These are phyloP conservation scores for Iris macrosiphon DNA, from an alignment of 106 monocot genomes.

Conservation along the genomic window DNA sequence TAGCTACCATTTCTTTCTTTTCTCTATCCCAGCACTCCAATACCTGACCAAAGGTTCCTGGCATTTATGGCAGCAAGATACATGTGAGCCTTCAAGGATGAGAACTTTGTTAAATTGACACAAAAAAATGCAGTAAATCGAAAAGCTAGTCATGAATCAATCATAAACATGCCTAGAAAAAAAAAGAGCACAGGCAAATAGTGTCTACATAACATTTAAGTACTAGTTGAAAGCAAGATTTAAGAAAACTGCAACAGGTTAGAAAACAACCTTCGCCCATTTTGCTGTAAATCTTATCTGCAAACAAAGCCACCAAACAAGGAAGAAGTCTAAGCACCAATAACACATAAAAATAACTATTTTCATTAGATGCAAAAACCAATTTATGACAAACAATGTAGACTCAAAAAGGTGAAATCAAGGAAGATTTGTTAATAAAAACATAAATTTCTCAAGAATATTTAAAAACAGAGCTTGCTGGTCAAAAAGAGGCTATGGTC, in stretches of 20 bases:
- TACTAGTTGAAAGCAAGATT: background rate
- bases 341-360: background rate
- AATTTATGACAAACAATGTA: too few relatives aligned
- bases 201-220: background rate
- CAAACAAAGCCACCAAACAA: slow-evolving; percentile 2
- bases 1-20: slow-evolving; percentile 67
- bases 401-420: background rate
- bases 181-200: background rate
- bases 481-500: background rate
- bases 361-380: too few relatives aligned
- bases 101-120: background rate
- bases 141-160: background rate
- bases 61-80: background rate
- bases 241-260: background rate
- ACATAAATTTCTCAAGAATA: too few relatives aligned
- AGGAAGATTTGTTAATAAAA: too few relatives aligned
- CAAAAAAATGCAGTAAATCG: background rate
- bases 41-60: slow-evolving; percentile 75
- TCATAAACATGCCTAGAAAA: background rate
- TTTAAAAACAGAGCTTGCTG: too few relatives aligned
- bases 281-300: slow-evolving; percentile 51
- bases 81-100: too few relatives aligned
- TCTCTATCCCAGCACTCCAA: slow-evolving; percentile 76
- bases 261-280: slow-evolving; percentile 59
- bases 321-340: background rate